These are phyloP conservation scores for Oehlia diaphana DNA, from an alignment of 192 early-diverging fungal species.

Conservation along the genomic window DNA sequence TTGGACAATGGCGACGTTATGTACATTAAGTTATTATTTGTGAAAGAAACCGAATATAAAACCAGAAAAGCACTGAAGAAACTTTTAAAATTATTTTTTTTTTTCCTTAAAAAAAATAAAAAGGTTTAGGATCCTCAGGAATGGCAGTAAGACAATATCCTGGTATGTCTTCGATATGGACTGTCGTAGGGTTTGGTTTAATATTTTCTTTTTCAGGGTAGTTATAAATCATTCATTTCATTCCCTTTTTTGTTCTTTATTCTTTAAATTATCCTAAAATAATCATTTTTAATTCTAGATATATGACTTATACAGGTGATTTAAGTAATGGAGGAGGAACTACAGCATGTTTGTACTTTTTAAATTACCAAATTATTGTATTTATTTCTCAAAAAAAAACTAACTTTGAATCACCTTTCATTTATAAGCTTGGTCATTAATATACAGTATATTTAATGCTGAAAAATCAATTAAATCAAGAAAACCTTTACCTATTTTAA, in stretches of 20 bases:
- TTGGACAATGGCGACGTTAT: slow-evolving; percentile 5
- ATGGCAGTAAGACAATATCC: not conserved
- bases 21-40: not conserved
- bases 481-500: slow-evolving; percentile 6
- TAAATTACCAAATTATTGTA: not conserved
- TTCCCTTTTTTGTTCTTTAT: not conserved
- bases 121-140: not conserved
- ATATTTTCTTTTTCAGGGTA: slow-evolving; percentile 11
- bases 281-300: not conserved
- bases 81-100: not conserved
- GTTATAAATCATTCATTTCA: not conserved
- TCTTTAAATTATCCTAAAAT: not conserved
- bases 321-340: slow-evolving; percentile 4
- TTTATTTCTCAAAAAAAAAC: not conserved
- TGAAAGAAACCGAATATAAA: not conserved
- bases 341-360: not conserved
- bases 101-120: not conserved
- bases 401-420: not conserved
- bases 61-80: not conserved
- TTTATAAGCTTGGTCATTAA: slow-evolving; percentile 8
- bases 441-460: not conserved
- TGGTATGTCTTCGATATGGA: not conserved
- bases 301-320: slow-evolving; percentile 5
- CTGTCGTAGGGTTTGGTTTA: not conserved
- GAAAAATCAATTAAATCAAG: slow-evolving; percentile 3